Conservation (phyloP, 1,284 basidiomycete species). For the Pseudozyma tsukubaensis region DNA sequence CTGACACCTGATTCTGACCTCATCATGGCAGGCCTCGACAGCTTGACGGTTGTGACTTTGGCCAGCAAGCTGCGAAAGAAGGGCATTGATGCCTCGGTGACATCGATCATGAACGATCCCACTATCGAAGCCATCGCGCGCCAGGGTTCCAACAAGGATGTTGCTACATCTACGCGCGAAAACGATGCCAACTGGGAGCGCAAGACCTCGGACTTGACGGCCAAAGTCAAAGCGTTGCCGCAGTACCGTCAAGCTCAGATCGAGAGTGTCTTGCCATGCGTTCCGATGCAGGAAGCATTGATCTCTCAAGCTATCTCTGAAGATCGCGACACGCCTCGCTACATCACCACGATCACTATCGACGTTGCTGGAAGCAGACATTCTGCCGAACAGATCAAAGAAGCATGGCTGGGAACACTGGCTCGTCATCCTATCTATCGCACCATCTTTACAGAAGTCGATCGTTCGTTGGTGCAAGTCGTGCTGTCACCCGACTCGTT, state of each 20-base stretch:
- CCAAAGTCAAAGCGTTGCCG: conserved; percentile 13
- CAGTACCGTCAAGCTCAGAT: conserved; percentile 4
- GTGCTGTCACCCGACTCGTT: conserved; percentile 24
- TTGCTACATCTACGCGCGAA: not conserved
- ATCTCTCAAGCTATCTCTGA: conserved; percentile 46
- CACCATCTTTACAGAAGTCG: conserved; percentile 53
- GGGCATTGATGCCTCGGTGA: conserved; percentile 34
- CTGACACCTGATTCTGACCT: conserved; percentile 36
- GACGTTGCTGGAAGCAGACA: conserved; percentile 6
- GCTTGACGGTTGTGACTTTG: conserved; percentile 58
- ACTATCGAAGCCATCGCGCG: conserved; percentile 51
- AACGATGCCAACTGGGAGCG: conserved; percentile 14
- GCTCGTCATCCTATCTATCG: conserved; percentile 53
- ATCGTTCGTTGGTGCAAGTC: conserved; percentile 36
- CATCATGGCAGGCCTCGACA: conserved; percentile 61
- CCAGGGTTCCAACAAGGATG: not conserved
- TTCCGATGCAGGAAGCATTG: conserved; percentile 60
- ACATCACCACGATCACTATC: conserved; percentile 53
- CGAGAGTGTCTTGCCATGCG: conserved; percentile 43
- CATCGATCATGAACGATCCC: conserved; percentile 46
- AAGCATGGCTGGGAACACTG: conserved; percentile 39
- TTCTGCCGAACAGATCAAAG: conserved; percentile 15
- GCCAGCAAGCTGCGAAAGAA: conserved; percentile 44
- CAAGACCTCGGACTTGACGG: conserved; percentile 18
- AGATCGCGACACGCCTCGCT: conserved; percentile 34